Evolutionary conservation across 2,329 filamentous ascomycete genomes (phyloP).

Genomic region (Cytospora piceae): DNA sequence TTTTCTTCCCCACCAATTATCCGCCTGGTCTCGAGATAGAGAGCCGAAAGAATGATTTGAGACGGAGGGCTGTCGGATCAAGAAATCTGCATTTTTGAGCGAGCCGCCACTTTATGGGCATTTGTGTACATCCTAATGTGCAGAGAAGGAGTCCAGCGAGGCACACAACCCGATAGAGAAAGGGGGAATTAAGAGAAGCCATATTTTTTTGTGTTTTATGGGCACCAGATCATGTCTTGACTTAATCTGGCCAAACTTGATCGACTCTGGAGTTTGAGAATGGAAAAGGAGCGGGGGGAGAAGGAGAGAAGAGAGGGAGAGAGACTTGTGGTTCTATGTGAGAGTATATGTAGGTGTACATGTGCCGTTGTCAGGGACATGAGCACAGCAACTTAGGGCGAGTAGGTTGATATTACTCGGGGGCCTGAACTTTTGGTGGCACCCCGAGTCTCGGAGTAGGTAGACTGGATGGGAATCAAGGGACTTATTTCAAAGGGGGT

Average conservation of each 20-base stretch:
- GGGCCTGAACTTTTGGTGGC: not conserved
- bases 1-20: not conserved
- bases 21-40: not conserved
- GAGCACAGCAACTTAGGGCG: not conserved
- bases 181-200: not conserved
- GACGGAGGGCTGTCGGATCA: not conserved
- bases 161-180: not conserved
- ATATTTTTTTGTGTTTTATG: not conserved
- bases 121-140: conserved; percentile 4
- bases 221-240: not conserved
- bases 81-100: not conserved
- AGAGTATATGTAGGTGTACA: conserved; percentile 2
- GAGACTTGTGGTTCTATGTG: conserved; percentile 1
- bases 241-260: not conserved
- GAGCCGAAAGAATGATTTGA: not conserved
- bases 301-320: not conserved
- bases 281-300: not conserved
- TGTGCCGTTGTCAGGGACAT: not conserved
- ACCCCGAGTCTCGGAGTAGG: not conserved
- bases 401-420: not conserved
- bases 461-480: not conserved
- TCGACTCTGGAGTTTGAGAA: not conserved
- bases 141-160: not conserved
- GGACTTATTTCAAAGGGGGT: not conserved
- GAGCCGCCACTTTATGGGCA: not conserved